phyloP scores from a whole-genome alignment of 208 protist species.

The Trypanosoma conorhini region DNA sequence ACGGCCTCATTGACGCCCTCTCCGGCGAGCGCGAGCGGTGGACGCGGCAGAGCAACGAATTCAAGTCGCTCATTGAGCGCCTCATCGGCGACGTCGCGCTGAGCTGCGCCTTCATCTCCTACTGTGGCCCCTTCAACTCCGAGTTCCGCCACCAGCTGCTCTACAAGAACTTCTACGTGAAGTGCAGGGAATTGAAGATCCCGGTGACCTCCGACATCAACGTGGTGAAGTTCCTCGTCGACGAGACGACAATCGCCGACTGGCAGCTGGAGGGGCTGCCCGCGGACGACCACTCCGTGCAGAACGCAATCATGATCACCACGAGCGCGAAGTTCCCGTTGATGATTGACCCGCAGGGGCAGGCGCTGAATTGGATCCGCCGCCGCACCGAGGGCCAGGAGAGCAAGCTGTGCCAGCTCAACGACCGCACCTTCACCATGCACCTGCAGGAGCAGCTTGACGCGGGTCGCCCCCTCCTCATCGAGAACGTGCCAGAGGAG shows the following conservation, averaged over 20 bases:
- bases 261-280: conserved; percentile 99
- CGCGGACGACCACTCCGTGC: conserved; percentile 98
- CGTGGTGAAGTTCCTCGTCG: conserved; percentile 96
- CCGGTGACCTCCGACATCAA: conserved; percentile 94
- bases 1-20: conserved; percentile 97
- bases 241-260: conserved; percentile 96
- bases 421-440: conserved; percentile 93
- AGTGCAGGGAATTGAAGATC: conserved; percentile 91
- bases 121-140: conserved; percentile 98
- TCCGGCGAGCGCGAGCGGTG: conserved; percentile 97
- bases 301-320: conserved; percentile 99
- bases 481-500: conserved; percentile 98
- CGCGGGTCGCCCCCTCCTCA: conserved; percentile 87
- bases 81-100: conserved; percentile 98
- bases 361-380: conserved; percentile 97
- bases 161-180: conserved; percentile 92
- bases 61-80: conserved; percentile 94
- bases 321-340: conserved; percentile 96
- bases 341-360: conserved; percentile 98
- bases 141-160: conserved; percentile 95
- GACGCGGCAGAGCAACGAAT: conserved; percentile 96
- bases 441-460: conserved; percentile 95
- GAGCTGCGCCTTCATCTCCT: conserved; percentile 98
- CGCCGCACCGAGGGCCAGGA: conserved; percentile 79
- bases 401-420: conserved; percentile 92